phyloP scores from a whole-genome alignment of 805 yeast species.

The Starmerella gropengiesseri region DNA sequence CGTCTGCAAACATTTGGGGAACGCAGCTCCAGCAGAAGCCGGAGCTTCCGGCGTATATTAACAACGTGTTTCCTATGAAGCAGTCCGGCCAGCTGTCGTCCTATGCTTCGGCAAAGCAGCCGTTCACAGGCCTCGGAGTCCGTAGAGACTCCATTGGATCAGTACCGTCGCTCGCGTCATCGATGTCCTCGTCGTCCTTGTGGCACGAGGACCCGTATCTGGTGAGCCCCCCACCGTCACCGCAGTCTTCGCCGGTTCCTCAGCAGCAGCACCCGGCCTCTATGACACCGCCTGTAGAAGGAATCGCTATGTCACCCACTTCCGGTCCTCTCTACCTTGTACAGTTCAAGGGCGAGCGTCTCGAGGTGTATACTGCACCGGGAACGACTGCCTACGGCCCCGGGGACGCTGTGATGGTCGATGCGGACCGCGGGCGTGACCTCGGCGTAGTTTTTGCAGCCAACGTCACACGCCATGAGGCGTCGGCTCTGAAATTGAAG shows the following conservation, averaged over 20 bases:
- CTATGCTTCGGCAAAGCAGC: neutral
- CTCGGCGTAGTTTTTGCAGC: conserved; percentile 54
- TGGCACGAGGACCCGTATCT: conserved; percentile 14
- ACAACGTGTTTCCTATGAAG: neutral
- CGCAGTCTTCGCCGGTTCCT: conserved; percentile 1
- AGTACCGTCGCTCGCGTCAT: conserved; percentile 2
- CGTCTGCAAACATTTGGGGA: conserved; percentile 7
- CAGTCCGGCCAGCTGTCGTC: neutral
- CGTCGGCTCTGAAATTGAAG: conserved; percentile 51
- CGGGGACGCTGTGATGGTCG: conserved; percentile 69
- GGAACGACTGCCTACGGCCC: conserved; percentile 30
- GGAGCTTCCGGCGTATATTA: neutral
- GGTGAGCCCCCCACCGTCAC: conserved; percentile 13
- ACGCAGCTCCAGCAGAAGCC: conserved; percentile 3
- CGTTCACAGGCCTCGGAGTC: neutral
- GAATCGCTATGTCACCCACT: conserved; percentile 15
- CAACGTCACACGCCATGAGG: conserved; percentile 52
- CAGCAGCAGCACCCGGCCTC: neutral
- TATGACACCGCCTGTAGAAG: conserved; percentile 4
- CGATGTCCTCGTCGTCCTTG: conserved; percentile 3
- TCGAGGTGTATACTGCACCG: conserved; percentile 65
- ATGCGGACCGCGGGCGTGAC: conserved; percentile 74
- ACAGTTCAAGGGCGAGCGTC: conserved; percentile 66
- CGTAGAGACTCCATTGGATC: conserved; percentile 1
- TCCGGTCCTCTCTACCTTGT: conserved; percentile 43